phyloP scores from a whole-genome alignment of 768 basidiomycete genomes.

The Leccinum sublutescens region DNA sequence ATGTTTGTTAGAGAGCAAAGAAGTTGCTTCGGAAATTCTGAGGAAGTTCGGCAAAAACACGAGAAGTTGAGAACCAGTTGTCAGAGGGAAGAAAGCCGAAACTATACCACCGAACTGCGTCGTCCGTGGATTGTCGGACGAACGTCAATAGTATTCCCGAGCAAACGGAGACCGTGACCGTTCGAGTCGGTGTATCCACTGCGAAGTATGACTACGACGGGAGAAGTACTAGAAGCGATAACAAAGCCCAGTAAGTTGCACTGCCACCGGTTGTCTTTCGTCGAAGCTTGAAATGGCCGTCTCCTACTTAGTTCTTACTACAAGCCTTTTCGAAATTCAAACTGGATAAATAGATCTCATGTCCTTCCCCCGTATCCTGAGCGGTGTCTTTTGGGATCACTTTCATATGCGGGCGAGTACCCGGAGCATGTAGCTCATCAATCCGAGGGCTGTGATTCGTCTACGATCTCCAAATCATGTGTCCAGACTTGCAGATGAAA shows the following conservation, averaged over 20 bases:
- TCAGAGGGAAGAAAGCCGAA: background rate
- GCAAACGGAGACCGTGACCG: background rate
- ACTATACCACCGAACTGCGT: background rate
- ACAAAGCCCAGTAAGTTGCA: background rate
- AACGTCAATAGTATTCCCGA: background rate
- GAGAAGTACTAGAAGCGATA: no score
- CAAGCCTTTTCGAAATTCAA: no score
- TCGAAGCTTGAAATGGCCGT: no score
- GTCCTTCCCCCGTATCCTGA: no score
- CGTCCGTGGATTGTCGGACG: background rate
- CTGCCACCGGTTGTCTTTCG: background rate
- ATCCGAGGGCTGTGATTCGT: conserved; percentile 54
- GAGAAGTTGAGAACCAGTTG: background rate
- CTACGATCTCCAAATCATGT: conserved; percentile 39
- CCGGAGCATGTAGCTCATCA: no score
- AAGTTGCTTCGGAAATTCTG: background rate
- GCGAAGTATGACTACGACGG: no score
- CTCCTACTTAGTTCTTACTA: no score
- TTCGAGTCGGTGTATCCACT: no score
- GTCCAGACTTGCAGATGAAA: background rate
- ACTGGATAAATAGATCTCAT: no score
- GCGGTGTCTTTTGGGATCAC: no score
- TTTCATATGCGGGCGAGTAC: no score
- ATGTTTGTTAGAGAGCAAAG: conserved; percentile 36
- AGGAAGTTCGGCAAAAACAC: background rate